A percentile compares a stretch with the other conserved stretches of the same genome.
phyloP scores from a whole-genome alignment of 1,139 yeast species.

The Zygoascus sp. region DNA sequence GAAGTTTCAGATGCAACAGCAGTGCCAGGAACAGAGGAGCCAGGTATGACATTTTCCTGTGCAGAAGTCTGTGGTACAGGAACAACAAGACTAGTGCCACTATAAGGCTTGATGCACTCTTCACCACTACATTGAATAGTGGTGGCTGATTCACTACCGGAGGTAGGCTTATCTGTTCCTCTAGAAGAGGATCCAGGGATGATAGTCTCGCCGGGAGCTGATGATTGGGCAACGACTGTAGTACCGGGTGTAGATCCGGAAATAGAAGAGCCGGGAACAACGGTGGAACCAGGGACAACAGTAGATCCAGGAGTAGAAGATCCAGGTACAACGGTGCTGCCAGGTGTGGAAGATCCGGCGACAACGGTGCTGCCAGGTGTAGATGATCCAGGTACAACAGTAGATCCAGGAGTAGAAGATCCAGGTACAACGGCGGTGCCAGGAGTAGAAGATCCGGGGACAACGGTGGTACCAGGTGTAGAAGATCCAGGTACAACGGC shows the following conservation, averaged over 20 bases:
- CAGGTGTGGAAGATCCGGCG: background rate
- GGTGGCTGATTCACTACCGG: too few species aligned
- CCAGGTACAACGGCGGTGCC: background rate
- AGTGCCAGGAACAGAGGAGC: background rate
- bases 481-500: background rate
- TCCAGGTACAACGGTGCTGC: background rate
- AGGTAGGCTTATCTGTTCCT: too few species aligned
- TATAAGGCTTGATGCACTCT: too few species aligned
- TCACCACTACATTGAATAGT: too few species aligned
- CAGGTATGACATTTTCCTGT: too few species aligned
- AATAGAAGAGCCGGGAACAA: background rate
- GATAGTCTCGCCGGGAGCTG: too few species aligned
- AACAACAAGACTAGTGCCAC: too few species aligned
- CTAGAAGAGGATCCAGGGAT: too few species aligned
- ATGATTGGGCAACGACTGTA: too few species aligned
- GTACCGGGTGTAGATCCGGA: too few species aligned
- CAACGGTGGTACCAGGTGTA: background rate
- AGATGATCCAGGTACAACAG: background rate
- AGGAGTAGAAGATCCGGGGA: background rate
- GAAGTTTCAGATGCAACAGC: background rate
- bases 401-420: constrained; percentile 1
- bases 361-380: background rate
- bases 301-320: background rate
- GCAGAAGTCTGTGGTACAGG: too few species aligned
- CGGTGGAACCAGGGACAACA: background rate